Base-by-base conservation (phyloP, 108 stramenopile genomes). In the Fistulifera solaris region DNA sequence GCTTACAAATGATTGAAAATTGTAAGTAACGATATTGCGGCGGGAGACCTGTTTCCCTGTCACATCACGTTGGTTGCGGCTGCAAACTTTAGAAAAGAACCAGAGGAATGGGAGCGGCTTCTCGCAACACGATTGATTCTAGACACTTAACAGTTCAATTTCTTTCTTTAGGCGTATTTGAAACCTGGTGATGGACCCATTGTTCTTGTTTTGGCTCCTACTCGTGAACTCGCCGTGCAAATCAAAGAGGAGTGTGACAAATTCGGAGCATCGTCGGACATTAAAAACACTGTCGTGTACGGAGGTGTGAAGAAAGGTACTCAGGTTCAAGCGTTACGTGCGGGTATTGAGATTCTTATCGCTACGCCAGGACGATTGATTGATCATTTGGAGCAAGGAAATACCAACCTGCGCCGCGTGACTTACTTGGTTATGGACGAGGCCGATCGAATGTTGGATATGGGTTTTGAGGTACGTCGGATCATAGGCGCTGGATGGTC, bases 171-270 rank as follows among this genome's bases (percentile, higher is more conserved):
- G 97, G 96, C 85, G 51, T 97, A 99, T 60, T 77, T 99, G 48
- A 87, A 96, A 65, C 94, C 89, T 2, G 99, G 97, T 13, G 97
- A 99, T 48, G 99, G 99, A 0, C 99, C 98, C 6, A 98, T 98
- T 63, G 92, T 96, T 0, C 81, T 99, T 15, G 96, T 83, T 5
- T 68, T 97, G 27, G 97, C 97, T 6, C 99, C 99, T 0, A 99
- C 99, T 6, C 93, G 99, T 25, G 99, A 99, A 71, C 93, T 99
- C 27, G 99, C 99, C 0, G 76, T 94, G 27, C 99, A 99, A 74
- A 99, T 99, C 84, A 96, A 98, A 62, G 94, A 91, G 54, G 97
- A 99, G 69, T 98, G 97, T 58, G 97, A 97, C 82, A 97, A 96
- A 68, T 99, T 99, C 63, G 97, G 96, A 7, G 55, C 64, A 19